Base-by-base conservation (phyloP, 164 flowering plant species). In the Vitis riparia region DNA sequence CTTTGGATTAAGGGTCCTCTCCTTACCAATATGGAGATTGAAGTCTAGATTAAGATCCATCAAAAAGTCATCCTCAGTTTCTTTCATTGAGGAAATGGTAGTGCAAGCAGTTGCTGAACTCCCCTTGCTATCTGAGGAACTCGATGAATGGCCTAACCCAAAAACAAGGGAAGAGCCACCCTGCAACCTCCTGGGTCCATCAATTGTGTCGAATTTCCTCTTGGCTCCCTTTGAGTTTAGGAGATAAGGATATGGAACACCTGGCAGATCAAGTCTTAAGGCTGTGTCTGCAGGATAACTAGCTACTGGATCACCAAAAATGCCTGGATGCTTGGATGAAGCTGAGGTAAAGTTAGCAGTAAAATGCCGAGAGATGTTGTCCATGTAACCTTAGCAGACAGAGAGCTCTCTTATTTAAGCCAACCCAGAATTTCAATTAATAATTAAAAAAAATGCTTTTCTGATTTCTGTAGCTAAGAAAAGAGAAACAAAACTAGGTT, bases 51-150 rank as follows among this genome's bases (percentile, higher is more conserved):
- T 91, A 58, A 94, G 74, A 66, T 90, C 97, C 92, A 94, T 88
- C 44, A 92, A 86, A 44, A 94, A 87, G 75, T 88, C 93, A 59
- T 83, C 91, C 51, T 92, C 98, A 32, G 79, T 84, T 82, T 92
- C 97, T 79, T 90, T 94, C 60, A 88, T 85, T 8, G 97, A 94
- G 67, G 96, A 88, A 63, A 86, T 71, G 44, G 88, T 68, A 29
- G 91, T 90, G 81, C 92, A 86, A 63, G 86, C 95, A 80, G 95
- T 89, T 66, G 85, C 89, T 53, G 96, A 88, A 69, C 96, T 91
- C 30, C 85, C 97, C 80, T 94, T 94, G 78, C 97, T 94, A 63
- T 91, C 97, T n/a, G 94, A 90, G 58, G 97, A 90, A 70, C 98
- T 94, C 51, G 90, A 80, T 9, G 93, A 82, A 30, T 66, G 85